Evolutionary conservation across 768 basidiomycete genomes (phyloP).

Genomic region (Clitopilus passeckerianus): DNA sequence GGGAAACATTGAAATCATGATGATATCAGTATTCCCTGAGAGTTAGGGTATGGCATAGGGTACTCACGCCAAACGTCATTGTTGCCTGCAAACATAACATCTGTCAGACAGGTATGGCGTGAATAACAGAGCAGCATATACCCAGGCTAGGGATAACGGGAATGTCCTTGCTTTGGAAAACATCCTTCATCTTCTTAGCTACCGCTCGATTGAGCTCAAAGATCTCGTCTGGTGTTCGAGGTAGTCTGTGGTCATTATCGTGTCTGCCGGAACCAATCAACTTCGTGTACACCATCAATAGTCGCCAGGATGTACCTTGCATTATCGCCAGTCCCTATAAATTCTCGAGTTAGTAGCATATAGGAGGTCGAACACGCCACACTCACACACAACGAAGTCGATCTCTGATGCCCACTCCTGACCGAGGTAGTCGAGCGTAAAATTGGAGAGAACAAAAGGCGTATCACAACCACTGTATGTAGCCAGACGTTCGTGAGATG

Average conservation of each 20-base stretch:
- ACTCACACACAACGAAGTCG: slow-evolving; percentile 85
- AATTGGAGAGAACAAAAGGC: slow-evolving; percentile 72
- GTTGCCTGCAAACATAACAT: slow-evolving; percentile 55
- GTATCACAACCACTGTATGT: slow-evolving; percentile 70
- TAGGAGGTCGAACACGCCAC: slow-evolving; percentile 4
- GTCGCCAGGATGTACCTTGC: slow-evolving; percentile 40
- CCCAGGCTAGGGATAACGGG: slow-evolving; percentile 81
- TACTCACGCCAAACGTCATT: slow-evolving; percentile 87
- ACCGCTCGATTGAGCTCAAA: slow-evolving; percentile 67
- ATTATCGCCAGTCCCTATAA: slow-evolving; percentile 72
- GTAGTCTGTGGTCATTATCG: slow-evolving; percentile 78
- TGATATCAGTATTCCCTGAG: slow-evolving; percentile 5
- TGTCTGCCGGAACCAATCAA: slow-evolving; percentile 41
- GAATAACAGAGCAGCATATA: slow-evolving; percentile 18
- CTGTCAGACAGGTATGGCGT: neutral
- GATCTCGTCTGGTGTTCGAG: slow-evolving; percentile 79
- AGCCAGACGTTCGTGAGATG: neutral
- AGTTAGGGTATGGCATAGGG: slow-evolving; percentile 2
- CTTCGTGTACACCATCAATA: neutral
- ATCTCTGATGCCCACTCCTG: slow-evolving; percentile 78
- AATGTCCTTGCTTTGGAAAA: slow-evolving; percentile 68
- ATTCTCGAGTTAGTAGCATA: neutral
- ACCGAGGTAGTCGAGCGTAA: slow-evolving; percentile 76
- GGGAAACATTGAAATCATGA: slow-evolving; percentile 6
- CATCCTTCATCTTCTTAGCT: slow-evolving; percentile 62